Evolutionary conservation across 2,329 filamentous ascomycete species (phyloP), one percentile per base, ranked within the genome.

Genomic region (Sporothrix phasma): DNA sequence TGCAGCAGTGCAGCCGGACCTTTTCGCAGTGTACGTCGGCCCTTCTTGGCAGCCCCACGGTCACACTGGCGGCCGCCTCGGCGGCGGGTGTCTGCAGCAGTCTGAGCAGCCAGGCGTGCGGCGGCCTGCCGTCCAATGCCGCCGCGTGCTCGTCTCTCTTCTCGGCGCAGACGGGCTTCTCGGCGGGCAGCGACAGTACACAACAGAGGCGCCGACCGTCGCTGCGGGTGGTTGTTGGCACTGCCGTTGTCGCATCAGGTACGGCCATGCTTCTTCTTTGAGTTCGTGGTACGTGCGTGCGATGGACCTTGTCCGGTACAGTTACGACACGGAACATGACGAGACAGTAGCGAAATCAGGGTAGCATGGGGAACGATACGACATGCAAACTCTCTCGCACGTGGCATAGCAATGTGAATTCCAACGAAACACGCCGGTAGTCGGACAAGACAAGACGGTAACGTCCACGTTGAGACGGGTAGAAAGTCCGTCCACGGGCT

Each of bases 11-110:
- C 72, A 78, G 78, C 51, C 71, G 73, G 24, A 85, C 85, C 70
- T 84, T 82, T 71, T 74, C 77, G 17, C 76, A 76, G 3, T 87
- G 84, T 69, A 78, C 84, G 5, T 74, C 76, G 11, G 77, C 77
- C 59, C 75, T 87, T 11, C 17, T 15, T 5, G 43, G 22, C 1
- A 43, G 26, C 10, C 77, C 3, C 5, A 60, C 60, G 13, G 61
- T 54, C 19, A 65, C 64, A 3, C 31, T 66, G 39, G 62, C 51
- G 2, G n/a, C 62, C 1, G 39, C 64, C 0, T 51, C 62, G 6
- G 67, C 67, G 5, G 65, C 63, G 31, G 63, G 65, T 49, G 39
- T 67, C 46, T 67, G 66, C 58, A 66, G 65, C 63, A 59, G 45
- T 78, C 64, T 69, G 13, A 62, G 64, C 58, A 66, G 62, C 46